phyloP scores from a whole-genome alignment of 2,329 filamentous ascomycete genomes.

The Colletotrichum simmondsii region DNA sequence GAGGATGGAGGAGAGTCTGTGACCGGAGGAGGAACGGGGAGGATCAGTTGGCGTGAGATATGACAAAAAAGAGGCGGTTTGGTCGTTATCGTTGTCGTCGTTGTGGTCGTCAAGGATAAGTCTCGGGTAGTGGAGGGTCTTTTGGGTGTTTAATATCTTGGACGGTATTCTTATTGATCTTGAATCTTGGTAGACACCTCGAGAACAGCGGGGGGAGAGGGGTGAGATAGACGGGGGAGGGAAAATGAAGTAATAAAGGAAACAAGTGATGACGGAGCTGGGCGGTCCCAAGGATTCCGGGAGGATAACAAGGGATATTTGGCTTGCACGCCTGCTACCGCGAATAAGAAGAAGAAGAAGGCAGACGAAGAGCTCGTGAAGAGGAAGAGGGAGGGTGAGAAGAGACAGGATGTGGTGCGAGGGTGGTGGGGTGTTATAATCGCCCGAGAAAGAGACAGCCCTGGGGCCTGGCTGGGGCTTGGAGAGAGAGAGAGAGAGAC shows the following conservation, averaged over 20 bases:
- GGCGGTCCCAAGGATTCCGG: slow-evolving; percentile 60
- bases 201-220: slow-evolving; percentile 35
- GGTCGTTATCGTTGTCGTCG: neutral
- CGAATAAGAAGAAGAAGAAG: slow-evolving; percentile 68
- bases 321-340: slow-evolving; percentile 71
- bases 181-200: slow-evolving; percentile 1
- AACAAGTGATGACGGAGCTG: slow-evolving; percentile 59
- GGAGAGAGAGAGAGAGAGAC: neutral
- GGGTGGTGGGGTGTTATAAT: slow-evolving; percentile 62
- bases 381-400: slow-evolving; percentile 60
- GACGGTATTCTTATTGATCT: neutral
- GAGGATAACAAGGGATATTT: slow-evolving; percentile 54
- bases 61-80: neutral
- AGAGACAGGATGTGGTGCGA: slow-evolving; percentile 53
- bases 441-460: slow-evolving; percentile 30
- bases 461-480: neutral
- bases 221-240: slow-evolving; percentile 38
- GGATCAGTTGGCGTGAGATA: slow-evolving; percentile 24
- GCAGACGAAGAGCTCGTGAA: slow-evolving; percentile 68
- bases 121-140: neutral
- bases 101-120: slow-evolving; percentile 25
- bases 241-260: slow-evolving; percentile 53
- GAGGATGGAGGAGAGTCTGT: slow-evolving; percentile 10
- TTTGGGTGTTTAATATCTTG: neutral
- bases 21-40: slow-evolving; percentile 30